A percentile compares a stretch with the other conserved stretches of the same genome.
phyloP scores from a whole-genome alignment of 1,284 basidiomycete species.

The Ustilago tritici region DNA sequence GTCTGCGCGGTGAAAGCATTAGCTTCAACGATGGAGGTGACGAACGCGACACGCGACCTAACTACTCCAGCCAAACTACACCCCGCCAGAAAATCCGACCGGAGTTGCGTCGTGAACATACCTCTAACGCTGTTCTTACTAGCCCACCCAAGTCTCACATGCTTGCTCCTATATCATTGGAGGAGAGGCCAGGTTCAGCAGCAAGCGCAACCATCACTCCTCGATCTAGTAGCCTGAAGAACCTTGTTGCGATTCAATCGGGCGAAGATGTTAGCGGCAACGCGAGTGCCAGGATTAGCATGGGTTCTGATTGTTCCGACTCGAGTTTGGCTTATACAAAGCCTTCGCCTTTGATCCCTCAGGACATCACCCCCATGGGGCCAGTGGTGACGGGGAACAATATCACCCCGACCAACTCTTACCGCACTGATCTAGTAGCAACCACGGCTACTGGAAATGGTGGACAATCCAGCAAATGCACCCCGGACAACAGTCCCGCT shows the following conservation, averaged over 20 bases:
- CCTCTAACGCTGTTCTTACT: slow-evolving; percentile 31
- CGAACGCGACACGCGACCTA: slow-evolving; percentile 5
- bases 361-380: neutral
- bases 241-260: slow-evolving; percentile 24
- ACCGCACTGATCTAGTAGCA: slow-evolving; percentile 21
- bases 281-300: slow-evolving; percentile 5
- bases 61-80: slow-evolving; percentile 23
- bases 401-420: slow-evolving; percentile 50
- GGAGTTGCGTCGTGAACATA: slow-evolving; percentile 37
- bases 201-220: slow-evolving; percentile 31
- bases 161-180: neutral
- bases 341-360: slow-evolving; percentile 27
- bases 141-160: slow-evolving; percentile 20
- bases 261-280: neutral
- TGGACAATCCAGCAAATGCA: slow-evolving; percentile 24
- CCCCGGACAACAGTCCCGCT: slow-evolving; percentile 25
- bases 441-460: neutral
- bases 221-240: slow-evolving; percentile 37
- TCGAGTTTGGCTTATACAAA: slow-evolving; percentile 49
- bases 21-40: slow-evolving; percentile 20
- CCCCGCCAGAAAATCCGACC: slow-evolving; percentile 27
- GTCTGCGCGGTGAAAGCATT: slow-evolving; percentile 30
- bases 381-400: slow-evolving; percentile 8
- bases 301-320: slow-evolving; percentile 27
- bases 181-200: slow-evolving; percentile 2